Evolutionary conservation across 176 grass and related monocot species (phyloP).

Genomic region (Carex myosuroides): DNA sequence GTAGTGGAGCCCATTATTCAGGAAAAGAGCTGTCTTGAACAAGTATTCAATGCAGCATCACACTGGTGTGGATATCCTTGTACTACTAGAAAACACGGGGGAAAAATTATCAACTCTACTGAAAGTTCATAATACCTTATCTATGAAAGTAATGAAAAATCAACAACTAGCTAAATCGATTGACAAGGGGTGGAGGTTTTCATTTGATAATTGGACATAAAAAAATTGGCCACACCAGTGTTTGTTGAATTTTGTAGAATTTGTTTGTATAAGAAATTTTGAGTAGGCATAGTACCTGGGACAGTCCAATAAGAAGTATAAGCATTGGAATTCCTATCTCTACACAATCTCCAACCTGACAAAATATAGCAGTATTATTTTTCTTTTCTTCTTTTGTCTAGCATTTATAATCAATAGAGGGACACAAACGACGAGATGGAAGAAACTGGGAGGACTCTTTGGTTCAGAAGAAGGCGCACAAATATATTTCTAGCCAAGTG

Average conservation of each 20-base stretch:
- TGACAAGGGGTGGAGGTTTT: neutral
- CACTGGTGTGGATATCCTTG: neutral
- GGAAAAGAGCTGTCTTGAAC: neutral
- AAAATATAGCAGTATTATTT: slow-evolving; percentile 9
- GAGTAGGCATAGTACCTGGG: slow-evolving; percentile 25
- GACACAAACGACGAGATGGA: neutral
- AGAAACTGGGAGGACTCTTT: neutral
- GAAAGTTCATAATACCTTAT: neutral
- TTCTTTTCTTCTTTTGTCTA: neutral
- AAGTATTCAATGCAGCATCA: slow-evolving; percentile 10
- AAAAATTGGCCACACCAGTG: neutral
- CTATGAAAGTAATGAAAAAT: neutral
- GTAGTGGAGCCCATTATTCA: neutral
- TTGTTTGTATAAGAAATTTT: neutral
- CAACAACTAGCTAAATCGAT: neutral
- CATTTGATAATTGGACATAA: neutral
- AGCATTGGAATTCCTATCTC: slow-evolving; percentile 54
- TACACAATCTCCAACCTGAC: slow-evolving; percentile 47
- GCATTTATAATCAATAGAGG: neutral
- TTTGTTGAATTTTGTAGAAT: neutral
- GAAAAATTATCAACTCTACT: slow-evolving; percentile 4
- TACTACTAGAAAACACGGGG: slow-evolving; percentile 6
- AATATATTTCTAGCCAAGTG: neutral
- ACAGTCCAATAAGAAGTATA: slow-evolving; percentile 40
- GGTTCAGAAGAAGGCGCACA: neutral